Conservation (phyloP, 345 rosid species). For the Psidium friedrichsthalianum region DNA sequence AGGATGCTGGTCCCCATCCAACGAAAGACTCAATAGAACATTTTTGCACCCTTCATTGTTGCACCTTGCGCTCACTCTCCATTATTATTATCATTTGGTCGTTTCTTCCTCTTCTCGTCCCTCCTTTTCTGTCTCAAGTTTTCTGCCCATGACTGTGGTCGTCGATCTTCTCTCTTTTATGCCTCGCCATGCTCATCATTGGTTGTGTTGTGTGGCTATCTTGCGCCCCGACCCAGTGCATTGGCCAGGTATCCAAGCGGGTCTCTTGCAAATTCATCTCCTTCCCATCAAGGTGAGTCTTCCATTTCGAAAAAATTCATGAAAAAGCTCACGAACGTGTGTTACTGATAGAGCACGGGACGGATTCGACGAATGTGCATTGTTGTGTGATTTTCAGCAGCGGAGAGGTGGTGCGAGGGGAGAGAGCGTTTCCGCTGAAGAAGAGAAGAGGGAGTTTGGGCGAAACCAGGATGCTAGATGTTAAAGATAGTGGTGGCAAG, state of each 20-base stretch:
- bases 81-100: constrained; percentile 2
- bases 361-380: neutral
- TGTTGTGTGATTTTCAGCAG: constrained; percentile 9
- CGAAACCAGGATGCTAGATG: neutral
- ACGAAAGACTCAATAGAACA: neutral
- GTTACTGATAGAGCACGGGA: neutral
- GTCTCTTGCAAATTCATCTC: neutral
- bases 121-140: neutral
- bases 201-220: neutral
- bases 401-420: constrained; percentile 32
- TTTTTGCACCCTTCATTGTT: constrained; percentile 16
- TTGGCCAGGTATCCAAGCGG: constrained; percentile 11
- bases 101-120: constrained; percentile 1
- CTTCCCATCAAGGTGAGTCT: constrained; percentile 31
- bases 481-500: neutral
- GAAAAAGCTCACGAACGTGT: neutral
- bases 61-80: constrained; percentile 3
- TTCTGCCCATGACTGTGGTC: constrained; percentile 4
- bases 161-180: constrained; percentile 4
- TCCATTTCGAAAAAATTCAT: neutral
- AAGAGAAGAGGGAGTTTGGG: constrained; percentile 33
- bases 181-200: neutral
- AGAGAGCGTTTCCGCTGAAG: constrained; percentile 38
- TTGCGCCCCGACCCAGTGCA: constrained; percentile 4
- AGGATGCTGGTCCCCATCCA: constrained; percentile 25